A percentile compares a stretch with the other conserved stretches of the same genome.
phyloP scores from a whole-genome alignment of 345 rosid genomes.

The Xanthoceras sorbifolium region DNA sequence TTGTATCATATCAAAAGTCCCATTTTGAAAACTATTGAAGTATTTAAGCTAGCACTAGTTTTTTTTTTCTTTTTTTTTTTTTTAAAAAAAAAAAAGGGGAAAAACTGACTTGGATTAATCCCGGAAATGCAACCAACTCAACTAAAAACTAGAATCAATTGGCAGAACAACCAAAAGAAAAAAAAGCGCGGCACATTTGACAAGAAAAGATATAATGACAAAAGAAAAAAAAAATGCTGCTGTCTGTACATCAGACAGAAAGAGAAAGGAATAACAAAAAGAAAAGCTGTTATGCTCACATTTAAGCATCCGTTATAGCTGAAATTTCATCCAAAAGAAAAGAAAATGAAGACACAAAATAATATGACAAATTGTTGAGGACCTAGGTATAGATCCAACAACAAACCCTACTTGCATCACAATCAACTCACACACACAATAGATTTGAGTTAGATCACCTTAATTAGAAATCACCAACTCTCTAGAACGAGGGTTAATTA shows the following conservation, averaged over 20 bases:
- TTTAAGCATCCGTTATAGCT: background rate
- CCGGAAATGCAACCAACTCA: background rate
- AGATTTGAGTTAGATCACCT: no score
- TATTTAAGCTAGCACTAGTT: background rate
- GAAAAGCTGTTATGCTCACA: background rate
- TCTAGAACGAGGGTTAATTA: no score
- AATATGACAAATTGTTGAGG: background rate
- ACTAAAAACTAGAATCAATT: background rate
- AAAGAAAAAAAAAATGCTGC: background rate
- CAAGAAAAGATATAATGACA: background rate
- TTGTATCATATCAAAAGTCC: background rate
- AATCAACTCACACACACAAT: no score
- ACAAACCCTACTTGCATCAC: no score
- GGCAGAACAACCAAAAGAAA: background rate
- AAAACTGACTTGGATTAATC: background rate
- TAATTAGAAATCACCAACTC: no score
- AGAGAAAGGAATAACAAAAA: background rate
- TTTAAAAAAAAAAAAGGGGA: background rate
- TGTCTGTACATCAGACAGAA: background rate
- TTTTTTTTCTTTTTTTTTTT: no score
- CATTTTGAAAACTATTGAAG: background rate
- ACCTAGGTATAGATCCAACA: no score
- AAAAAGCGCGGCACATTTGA: background rate
- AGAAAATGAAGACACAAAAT: background rate
- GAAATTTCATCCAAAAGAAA: background rate